Evolutionary conservation across 1,284 basidiomycete genomes (phyloP), one percentile per base, ranked within the genome.

Genomic region (Puccinia polysora): DNA sequence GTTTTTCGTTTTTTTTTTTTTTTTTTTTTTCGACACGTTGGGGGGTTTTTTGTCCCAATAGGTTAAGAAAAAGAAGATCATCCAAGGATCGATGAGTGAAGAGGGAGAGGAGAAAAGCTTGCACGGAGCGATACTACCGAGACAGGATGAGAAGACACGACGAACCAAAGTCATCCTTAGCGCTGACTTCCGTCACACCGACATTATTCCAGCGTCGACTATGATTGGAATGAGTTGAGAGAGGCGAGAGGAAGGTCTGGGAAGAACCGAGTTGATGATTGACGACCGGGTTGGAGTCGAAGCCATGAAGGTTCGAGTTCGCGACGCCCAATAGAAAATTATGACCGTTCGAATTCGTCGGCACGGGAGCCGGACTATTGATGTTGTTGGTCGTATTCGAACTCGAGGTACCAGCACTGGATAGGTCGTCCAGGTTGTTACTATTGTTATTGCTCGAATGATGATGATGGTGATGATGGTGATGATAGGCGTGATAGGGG

Each of bases 161-260:
- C 56, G 4, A 25, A 72, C 69, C 69, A 40, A 64, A 72, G 43
- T 63, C 69, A 32, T 72, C 69, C 28, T 72, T 72, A 20, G 69
- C 69, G 38, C 59, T 63, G 18, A 72, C 69, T 49, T 72, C 69
- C 23, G 49, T 63, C 14, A 72, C 56, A 6, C 58, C 69, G 2
- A 72, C 50, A 34, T 55, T 28, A 20, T n/a, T 50, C 59, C 59
- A 63, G 4, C 36, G n/a, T n/a, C n/a, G n/a, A n/a, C 20, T 4
- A 5, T 14, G 47, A 25, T 47, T 3, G 23, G 10, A 7, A 34
- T 2, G 49, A n/a, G 20, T 2, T 25, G 14, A n/a, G 53, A 34
- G 32, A 45, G 30, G 7, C 25, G 30, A 18, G 60, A 50, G 20
- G 49, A 10, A 10, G 14, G 8, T 15, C n/a, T 6, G 6, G 12